Base-by-base conservation (phyloP, 2,329 filamentous ascomycete species). In the Ustilaginoidea virens region DNA sequence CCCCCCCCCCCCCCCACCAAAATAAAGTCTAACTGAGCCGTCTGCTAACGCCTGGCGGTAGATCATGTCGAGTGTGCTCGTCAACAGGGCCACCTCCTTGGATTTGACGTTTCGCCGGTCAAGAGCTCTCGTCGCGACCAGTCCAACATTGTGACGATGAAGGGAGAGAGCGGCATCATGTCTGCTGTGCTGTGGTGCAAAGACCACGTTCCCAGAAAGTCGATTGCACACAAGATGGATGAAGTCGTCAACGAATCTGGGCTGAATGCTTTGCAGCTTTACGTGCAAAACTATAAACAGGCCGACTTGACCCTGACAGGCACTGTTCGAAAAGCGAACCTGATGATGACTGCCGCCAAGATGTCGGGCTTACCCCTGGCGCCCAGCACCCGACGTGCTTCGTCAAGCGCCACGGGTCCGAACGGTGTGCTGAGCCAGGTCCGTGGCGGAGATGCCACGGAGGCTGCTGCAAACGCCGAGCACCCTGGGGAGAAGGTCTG, bases 121-220 rank as follows among this genome's bases (percentile, higher is more conserved):
- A 96, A 98, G 55, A 78, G 78, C 29, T 92, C 83, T 12, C 71
- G 86, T 19, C 73, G 81, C 39, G 86, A 94, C 40, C 75, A 81
- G 35, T 66, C 79, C 42, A 80, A 69, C 35, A 80, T 81, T 25
- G 79, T 93, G 23, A 83, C 73, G 24, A 65, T 96, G 20, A 80
- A 80, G 24, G 73, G 73, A 11, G 86, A 93, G 46, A 76, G 66
- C 18, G 90, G 90, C 10, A 69, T 67, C n/a, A 79, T 92, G 64
- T 73, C 74, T n/a, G 80, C 90, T 2, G 74, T 69, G 5, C 67
- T 96, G 6, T 94, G 83, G 79, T 98, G 90, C 60, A 85, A 86
- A 47, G 80, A 90, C 30, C 90, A 98, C 49, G 55, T 66, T n/a
- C 66, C 72, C 4, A 61, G 72, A 24, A 83, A 85, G 51, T 72